These are phyloP conservation scores for Penicillium paxilli DNA, from an alignment of 495 filamentous ascomycete genomes.

Conservation along the genomic window DNA sequence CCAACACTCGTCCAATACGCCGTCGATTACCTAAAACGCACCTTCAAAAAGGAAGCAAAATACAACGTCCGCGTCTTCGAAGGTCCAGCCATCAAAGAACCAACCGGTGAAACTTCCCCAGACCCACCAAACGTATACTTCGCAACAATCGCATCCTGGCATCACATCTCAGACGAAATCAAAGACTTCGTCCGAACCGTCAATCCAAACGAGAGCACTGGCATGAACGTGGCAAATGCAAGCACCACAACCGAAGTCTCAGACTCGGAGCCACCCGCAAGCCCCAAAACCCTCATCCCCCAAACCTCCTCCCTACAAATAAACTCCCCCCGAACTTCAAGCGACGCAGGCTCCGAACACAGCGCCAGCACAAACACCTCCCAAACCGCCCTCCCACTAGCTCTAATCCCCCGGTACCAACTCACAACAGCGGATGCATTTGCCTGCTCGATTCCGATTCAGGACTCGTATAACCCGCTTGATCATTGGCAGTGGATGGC, in stretches of 20 bases:
- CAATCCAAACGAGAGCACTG: conserved; percentile 10
- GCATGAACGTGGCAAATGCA: too few species aligned
- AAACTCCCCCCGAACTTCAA: conserved; percentile 31
- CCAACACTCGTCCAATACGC: conserved; percentile 52
- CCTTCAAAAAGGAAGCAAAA: conserved; percentile 56
- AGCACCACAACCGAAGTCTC: not conserved
- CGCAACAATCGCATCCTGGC: conserved; percentile 70
- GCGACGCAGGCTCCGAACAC: conserved; percentile 29
- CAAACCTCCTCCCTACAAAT: conserved; percentile 32
- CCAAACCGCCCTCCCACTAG: conserved; percentile 54
- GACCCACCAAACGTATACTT: conserved; percentile 64
- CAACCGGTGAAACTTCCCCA: conserved; percentile 28
- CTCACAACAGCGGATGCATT: conserved; percentile 75
- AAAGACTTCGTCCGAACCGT: conserved; percentile 56
- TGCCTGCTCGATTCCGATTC: conserved; percentile 68
- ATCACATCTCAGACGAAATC: conserved; percentile 66
- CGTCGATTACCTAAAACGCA: conserved; percentile 59
- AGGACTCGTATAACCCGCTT: conserved; percentile 73
- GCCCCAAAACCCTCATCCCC: conserved; percentile 36
- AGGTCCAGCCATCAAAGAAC: conserved; percentile 46
- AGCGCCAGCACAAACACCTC: conserved; percentile 19
- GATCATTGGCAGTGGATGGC: conserved; percentile 99
- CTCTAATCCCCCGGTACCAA: conserved; percentile 73
- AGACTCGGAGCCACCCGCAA: conserved; percentile 9
- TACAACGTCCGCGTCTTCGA: conserved; percentile 55